These are phyloP conservation scores for Alternaria sp. DNA, from an alignment of 2,329 filamentous ascomycete species.

Conservation along the genomic window DNA sequence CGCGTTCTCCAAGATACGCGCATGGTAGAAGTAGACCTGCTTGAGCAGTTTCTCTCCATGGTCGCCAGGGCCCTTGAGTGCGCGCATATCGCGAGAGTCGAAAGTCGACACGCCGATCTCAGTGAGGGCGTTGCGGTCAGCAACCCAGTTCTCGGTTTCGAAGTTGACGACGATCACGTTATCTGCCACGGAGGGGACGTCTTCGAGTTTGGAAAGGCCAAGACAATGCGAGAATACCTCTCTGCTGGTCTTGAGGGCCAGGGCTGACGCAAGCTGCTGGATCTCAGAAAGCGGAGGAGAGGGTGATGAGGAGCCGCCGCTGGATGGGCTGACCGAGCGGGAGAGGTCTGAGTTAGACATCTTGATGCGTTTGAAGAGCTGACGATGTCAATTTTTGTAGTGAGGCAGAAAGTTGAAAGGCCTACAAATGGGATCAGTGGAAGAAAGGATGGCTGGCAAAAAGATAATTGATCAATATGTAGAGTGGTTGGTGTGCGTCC, in stretches of 20 bases:
- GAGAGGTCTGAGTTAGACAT: slow-evolving; percentile 3
- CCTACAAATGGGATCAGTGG: neutral
- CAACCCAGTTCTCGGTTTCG: slow-evolving; percentile 24
- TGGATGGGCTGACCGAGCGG: neutral
- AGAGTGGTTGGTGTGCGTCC: neutral
- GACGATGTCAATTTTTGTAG: neutral
- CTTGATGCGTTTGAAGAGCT: neutral
- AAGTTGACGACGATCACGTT: slow-evolving; percentile 21
- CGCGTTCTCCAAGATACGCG: slow-evolving; percentile 21
- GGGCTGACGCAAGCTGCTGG: neutral
- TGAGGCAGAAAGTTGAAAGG: neutral
- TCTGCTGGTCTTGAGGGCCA: neutral
- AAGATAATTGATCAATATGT: neutral
- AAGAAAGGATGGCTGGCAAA: neutral
- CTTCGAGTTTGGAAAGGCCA: slow-evolving; percentile 1
- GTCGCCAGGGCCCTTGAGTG: slow-evolving; percentile 2
- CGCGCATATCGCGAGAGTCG: slow-evolving; percentile 18
- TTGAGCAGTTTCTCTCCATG: slow-evolving; percentile 26
- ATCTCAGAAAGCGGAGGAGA: neutral
- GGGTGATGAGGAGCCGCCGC: neutral
- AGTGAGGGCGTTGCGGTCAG: slow-evolving; percentile 15
- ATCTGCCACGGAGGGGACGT: slow-evolving; percentile 8
- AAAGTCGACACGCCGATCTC: slow-evolving; percentile 28
- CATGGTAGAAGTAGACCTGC: slow-evolving; percentile 28
- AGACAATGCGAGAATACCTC: slow-evolving; percentile 12